Conservation (phyloP, 768 basidiomycete species). For the Roridomyces roridus region DNA sequence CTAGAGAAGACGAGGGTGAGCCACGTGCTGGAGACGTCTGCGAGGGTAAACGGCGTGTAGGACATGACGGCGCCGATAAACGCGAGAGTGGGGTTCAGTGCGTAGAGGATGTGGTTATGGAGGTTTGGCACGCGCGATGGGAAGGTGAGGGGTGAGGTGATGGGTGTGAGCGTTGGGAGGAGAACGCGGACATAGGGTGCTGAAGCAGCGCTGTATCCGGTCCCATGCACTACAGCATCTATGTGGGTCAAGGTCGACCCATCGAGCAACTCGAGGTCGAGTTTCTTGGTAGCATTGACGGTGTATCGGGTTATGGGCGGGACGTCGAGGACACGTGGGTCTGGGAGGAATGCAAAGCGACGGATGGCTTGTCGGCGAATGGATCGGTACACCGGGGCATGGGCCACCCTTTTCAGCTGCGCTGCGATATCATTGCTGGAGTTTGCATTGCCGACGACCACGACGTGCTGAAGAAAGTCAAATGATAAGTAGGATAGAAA, state of each 20-base stretch:
- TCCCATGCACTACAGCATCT: constrained; percentile 51
- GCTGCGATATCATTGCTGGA: constrained; percentile 60
- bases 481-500: background rate
- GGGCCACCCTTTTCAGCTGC: constrained; percentile 45
- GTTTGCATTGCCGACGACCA: constrained; percentile 58
- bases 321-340: constrained; percentile 49
- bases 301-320: constrained; percentile 45
- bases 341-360: constrained; percentile 45
- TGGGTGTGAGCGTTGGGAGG: constrained; percentile 27
- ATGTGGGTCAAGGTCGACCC: constrained; percentile 44
- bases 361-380: constrained; percentile 39
- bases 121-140: constrained; percentile 50
- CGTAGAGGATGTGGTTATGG: constrained; percentile 53
- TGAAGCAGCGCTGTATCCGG: constrained; percentile 51
- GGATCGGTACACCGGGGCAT: constrained; percentile 52
- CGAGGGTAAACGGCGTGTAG: constrained; percentile 55
- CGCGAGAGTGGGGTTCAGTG: constrained; percentile 50
- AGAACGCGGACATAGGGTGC: constrained; percentile 46
- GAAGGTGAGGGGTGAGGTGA: constrained; percentile 32
- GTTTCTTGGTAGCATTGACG: constrained; percentile 26
- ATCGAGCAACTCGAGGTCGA: constrained; percentile 44
- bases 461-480: constrained; percentile 40
- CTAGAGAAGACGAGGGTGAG: constrained; percentile 49
- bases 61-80: constrained; percentile 51
- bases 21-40: constrained; percentile 57